A percentile compares a stretch with the other conserved stretches of the same genome.
phyloP scores from a whole-genome alignment of 2,329 filamentous ascomycete species.

The Penicillium sclerotiorum region DNA sequence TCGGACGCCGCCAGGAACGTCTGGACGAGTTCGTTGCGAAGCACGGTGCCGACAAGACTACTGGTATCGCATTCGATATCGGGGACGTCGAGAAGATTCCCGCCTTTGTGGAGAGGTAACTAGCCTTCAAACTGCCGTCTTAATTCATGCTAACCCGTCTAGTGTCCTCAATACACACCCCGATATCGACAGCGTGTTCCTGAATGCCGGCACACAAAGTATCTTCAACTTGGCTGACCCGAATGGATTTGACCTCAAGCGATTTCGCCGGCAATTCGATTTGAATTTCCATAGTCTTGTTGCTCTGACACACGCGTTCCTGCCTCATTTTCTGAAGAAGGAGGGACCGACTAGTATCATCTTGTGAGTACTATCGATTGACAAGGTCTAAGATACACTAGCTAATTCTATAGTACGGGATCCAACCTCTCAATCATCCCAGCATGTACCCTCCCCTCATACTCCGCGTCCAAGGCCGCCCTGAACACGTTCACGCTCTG shows the following conservation, averaged over 20 bases:
- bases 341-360: conserved; percentile 31
- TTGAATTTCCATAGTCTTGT: conserved; percentile 54
- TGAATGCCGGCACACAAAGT: conserved; percentile 61
- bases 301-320: conserved; percentile 48
- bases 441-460: conserved; percentile 50
- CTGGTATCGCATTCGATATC: conserved; percentile 51
- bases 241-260: conserved; percentile 43
- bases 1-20: conserved; percentile 57
- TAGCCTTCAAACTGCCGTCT: neutral
- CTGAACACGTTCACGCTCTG: conserved; percentile 53
- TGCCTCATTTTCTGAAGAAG: conserved; percentile 48
- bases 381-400: too few species aligned
- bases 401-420: conserved; percentile 33
- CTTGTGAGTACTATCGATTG: conserved; percentile 35
- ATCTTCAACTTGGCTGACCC: conserved; percentile 52
- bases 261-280: conserved; percentile 48
- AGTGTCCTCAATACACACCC: conserved; percentile 39
- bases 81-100: conserved; percentile 47
- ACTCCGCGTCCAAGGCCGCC: conserved; percentile 59
- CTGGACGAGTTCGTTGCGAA: conserved; percentile 53
- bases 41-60: conserved; percentile 48
- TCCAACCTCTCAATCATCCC: conserved; percentile 54
- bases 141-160: neutral
- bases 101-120: conserved; percentile 37
- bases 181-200: conserved; percentile 58